These are phyloP conservation scores for Cavenderia fasciculata DNA, from an alignment of 78 protist genomes.

Conservation along the genomic window DNA sequence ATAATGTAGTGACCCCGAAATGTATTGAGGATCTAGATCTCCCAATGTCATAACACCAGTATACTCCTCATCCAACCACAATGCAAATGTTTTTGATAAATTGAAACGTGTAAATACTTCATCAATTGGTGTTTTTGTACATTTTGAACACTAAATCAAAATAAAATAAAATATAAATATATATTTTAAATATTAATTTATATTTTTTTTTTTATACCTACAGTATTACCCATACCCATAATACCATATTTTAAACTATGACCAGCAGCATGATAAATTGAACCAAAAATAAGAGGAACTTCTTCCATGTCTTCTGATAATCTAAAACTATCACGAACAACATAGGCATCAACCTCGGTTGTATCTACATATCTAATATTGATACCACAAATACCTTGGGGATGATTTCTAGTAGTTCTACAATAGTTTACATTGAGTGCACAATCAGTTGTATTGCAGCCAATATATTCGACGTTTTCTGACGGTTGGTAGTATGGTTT, in stretches of 20 bases:
- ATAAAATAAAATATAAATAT: background rate
- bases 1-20: background rate
- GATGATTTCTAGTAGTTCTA: background rate
- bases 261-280: conserved; percentile 18
- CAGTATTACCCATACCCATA: conserved; percentile 69
- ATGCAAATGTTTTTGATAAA: conserved; percentile 38
- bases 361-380: conserved; percentile 33
- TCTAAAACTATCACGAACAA: conserved; percentile 42
- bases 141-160: conserved; percentile 5
- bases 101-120: background rate
- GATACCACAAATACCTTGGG: conserved; percentile 6
- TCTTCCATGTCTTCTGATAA: conserved; percentile 18
- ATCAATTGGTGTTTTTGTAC: conserved; percentile 53
- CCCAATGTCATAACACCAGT: conserved; percentile 46
- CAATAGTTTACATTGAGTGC: conserved; percentile 1
- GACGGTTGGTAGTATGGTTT: conserved; percentile 50
- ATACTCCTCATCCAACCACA: conserved; percentile 48
- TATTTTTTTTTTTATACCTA: background rate
- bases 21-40: conserved; percentile 16
- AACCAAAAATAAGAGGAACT: conserved; percentile 29
- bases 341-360: conserved; percentile 11
- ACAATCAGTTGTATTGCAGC: conserved; percentile 9
- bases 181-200: background rate
- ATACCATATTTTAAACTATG: conserved; percentile 37
- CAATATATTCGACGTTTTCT: background rate